Evolutionary conservation across 768 basidiomycete genomes (phyloP).

Genomic region (Podaxis carcinomalis): DNA sequence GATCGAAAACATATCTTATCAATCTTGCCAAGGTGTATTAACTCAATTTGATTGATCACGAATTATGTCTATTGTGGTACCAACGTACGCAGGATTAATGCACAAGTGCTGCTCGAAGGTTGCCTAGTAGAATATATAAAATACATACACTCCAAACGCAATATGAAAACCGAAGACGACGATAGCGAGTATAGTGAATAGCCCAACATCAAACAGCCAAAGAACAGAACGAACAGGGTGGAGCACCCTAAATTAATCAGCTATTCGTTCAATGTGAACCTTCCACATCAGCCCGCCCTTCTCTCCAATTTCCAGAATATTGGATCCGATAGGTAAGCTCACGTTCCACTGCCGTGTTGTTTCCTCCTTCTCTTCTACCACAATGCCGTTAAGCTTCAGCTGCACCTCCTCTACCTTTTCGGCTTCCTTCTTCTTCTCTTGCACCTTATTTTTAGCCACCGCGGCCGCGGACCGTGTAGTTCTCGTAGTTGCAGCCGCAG

Average conservation of each 20-base stretch:
- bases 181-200: background rate
- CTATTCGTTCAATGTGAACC: conserved; percentile 53
- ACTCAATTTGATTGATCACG: background rate
- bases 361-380: conserved; percentile 42
- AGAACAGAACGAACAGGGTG: background rate
- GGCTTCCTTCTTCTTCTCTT: conserved; percentile 33
- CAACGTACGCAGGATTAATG: background rate
- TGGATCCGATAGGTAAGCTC: conserved; percentile 52
- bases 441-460: conserved; percentile 21
- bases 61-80: background rate
- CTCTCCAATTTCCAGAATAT: conserved; percentile 70
- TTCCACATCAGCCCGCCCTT: conserved; percentile 68
- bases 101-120: background rate
- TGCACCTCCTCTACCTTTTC: conserved; percentile 54
- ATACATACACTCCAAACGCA: conserved; percentile 1
- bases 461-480: conserved; percentile 25
- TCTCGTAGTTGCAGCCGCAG: conserved; percentile 18
- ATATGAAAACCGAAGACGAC: background rate
- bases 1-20: conserved; percentile 5
- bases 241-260: background rate
- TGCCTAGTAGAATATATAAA: background rate
- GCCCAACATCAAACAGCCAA: background rate
- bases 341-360: conserved; percentile 58
- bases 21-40: background rate
- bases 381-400: conserved; percentile 58